These are phyloP conservation scores for Asclepias syriaca DNA, from an alignment of 257 asterid species.

Conservation along the genomic window DNA sequence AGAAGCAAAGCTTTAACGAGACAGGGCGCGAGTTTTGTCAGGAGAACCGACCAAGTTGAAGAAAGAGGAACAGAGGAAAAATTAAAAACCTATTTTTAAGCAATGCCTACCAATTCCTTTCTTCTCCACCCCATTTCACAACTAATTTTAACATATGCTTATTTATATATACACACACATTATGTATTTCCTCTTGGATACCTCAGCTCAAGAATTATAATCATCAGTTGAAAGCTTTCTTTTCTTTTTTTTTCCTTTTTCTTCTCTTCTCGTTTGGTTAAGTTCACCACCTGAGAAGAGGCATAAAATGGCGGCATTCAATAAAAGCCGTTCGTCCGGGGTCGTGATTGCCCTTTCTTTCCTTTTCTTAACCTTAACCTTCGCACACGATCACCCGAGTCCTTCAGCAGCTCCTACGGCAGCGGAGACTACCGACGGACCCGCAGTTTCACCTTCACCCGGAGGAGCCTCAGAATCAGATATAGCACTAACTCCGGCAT, in stretches of 20 bases:
- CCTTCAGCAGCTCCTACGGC: background rate
- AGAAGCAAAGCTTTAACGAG: background rate
- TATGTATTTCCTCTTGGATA: background rate
- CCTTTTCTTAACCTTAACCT: conserved; percentile 3
- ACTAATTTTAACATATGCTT: background rate
- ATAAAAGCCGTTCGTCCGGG: background rate
- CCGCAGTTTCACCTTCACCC: background rate
- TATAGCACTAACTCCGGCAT: background rate
- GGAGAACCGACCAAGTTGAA: background rate
- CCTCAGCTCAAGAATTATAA: background rate
- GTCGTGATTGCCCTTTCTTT: background rate
- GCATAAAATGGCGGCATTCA: conserved; percentile 6
- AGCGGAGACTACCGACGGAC: background rate
- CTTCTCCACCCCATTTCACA: background rate
- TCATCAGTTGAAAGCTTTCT: too few species aligned
- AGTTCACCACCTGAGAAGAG: background rate
- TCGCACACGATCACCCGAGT: conserved; percentile 1
- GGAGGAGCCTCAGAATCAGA: background rate
- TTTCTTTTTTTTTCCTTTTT: background rate
- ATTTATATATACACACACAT: too few species aligned
- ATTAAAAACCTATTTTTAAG: background rate
- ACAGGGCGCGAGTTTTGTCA: background rate
- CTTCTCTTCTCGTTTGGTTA: background rate
- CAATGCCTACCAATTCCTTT: background rate
- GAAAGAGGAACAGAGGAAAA: background rate